phyloP scores from a whole-genome alignment of 2,329 filamentous ascomycete genomes.

The Drechslerella coelobrocha region DNA sequence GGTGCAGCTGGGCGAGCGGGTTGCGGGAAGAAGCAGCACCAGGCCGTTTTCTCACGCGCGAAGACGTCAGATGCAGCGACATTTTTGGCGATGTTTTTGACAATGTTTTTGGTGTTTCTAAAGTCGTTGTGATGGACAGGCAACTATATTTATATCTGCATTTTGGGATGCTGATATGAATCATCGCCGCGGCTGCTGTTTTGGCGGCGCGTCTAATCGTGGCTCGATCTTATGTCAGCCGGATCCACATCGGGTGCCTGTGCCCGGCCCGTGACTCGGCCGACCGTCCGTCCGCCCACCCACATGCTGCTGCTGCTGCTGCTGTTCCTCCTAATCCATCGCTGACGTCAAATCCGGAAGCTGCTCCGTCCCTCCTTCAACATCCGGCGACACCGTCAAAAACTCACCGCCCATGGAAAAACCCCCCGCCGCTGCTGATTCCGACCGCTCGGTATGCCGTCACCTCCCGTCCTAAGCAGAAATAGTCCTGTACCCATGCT shows the following conservation, averaged over 20 bases:
- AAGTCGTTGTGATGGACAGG: not conserved
- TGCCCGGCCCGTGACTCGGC: too few species aligned
- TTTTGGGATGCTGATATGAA: too few species aligned
- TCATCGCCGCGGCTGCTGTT: too few species aligned
- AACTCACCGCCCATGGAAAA: too few species aligned
- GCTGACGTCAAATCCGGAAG: slow-evolving; percentile 45
- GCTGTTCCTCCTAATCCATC: too few species aligned
- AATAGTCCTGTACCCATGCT: slow-evolving; percentile 10
- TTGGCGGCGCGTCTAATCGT: too few species aligned
- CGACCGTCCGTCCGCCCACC: too few species aligned
- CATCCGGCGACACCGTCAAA: slow-evolving; percentile 5
- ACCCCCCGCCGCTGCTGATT: too few species aligned
- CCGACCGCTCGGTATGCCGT: slow-evolving; percentile 36
- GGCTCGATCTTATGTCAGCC: too few species aligned
- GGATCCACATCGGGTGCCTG: too few species aligned
- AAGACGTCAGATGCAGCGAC: slow-evolving; percentile 30
- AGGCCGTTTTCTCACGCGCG: slow-evolving; percentile 18
- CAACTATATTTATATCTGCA: too few species aligned
- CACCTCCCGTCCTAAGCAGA: slow-evolving; percentile 15
- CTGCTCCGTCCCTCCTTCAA: slow-evolving; percentile 16
- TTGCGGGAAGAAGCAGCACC: slow-evolving; percentile 30
- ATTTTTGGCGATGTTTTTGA: not conserved
- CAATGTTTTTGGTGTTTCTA: not conserved
- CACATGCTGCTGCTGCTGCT: too few species aligned
- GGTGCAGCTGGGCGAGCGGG: slow-evolving; percentile 41